Base-by-base conservation (phyloP, 768 basidiomycete genomes). In the Stropharia rugosoannulata region DNA sequence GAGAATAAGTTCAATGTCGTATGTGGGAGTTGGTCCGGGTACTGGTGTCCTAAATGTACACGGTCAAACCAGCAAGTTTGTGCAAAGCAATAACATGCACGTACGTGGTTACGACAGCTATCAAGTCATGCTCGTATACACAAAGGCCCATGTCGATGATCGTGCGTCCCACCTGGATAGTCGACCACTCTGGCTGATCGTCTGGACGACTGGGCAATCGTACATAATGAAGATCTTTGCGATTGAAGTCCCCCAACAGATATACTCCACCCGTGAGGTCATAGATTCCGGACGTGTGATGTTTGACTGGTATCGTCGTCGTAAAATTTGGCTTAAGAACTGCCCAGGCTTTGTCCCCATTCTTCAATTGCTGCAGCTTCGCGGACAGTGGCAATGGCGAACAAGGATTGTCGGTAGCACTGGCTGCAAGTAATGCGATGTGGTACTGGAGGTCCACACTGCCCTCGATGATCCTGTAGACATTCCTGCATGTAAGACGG, bases 61-160 rank as follows among this genome's bases (percentile, higher is more conserved):
- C 10, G 16, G 42, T 13, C 11, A 16, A 22, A 22, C 29, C 19
- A 45, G 7, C n/a, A 45, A 45, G 43, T 22, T 3, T 27, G 13
- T 27, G n/a, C 16, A 15, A 13, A 2, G 22, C 12, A 37, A 39
- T 27, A 56, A 18, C 15, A 42, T 38, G 5, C n/a, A 70, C 73
- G 18, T 57, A 75, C 77, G 67, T 70, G 13, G 75, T 75, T 41
- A 79, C 62, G 41, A 78, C 56, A 3, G 68, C 77, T 25, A 79
- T 65, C 32, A 80, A 62, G 60, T 80, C 77, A 50, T 80, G 77
- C 56, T 79, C 77, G 19, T 74, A 68, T 2, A 78, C 57, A 25
- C 71, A 70, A 15, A 79, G 57, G 5, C 75, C 77, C 59, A 80
- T 71, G 59, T 80, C 78, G 25, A 80, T 66, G 49, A 78, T 68